Conservation (phyloP, 2,329 filamentous ascomycete species). For the Cladosporium velox region DNA sequence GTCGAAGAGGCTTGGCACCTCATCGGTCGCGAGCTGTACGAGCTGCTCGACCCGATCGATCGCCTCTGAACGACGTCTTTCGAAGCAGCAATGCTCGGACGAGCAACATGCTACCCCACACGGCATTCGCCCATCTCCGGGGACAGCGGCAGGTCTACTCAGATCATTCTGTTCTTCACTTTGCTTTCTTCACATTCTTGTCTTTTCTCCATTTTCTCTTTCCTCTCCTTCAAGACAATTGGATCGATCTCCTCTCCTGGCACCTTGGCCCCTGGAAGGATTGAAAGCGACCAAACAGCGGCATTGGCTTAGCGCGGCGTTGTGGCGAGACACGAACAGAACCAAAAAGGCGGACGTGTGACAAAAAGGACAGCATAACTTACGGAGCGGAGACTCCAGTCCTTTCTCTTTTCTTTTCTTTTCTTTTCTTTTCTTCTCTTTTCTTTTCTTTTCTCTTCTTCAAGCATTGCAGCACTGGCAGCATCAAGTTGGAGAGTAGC, state of each 20-base stretch:
- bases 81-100: background rate
- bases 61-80: background rate
- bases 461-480: background rate
- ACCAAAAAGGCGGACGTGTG: background rate
- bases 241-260: background rate
- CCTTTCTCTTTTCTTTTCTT: background rate
- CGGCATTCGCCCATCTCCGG: background rate
- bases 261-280: background rate
- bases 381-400: background rate
- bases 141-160: background rate
- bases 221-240: background rate
- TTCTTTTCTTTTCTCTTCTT: background rate
- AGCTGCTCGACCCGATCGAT: slow-evolving; percentile 25
- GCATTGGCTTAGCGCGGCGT: slow-evolving; percentile 5
- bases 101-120: background rate
- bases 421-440: background rate
- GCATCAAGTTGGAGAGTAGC: background rate
- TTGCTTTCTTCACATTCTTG: background rate
- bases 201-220: background rate
- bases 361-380: background rate
- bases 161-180: background rate
- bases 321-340: background rate
- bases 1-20: slow-evolving; percentile 27
- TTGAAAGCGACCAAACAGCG: background rate
- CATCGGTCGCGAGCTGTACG: slow-evolving; percentile 30